Conservation (phyloP, 2,329 filamentous ascomycete species). For the Claviceps pusilla region DNA sequence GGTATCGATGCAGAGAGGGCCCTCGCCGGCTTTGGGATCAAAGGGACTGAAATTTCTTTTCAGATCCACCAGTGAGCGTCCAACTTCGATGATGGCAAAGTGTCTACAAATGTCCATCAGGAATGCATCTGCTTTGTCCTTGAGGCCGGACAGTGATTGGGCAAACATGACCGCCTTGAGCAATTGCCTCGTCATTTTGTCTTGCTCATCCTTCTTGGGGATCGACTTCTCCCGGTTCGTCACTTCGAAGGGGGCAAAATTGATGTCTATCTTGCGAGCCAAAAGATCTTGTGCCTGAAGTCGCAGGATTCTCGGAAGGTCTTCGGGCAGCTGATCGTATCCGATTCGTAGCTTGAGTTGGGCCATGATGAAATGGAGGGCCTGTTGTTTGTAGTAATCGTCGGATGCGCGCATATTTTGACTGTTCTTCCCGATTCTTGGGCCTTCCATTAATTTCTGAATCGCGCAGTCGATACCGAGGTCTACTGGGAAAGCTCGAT, state of each 20-base stretch:
- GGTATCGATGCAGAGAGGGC: constrained; percentile 74
- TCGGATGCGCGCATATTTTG: constrained; percentile 49
- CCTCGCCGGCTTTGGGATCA: constrained; percentile 73
- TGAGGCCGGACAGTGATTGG: constrained; percentile 65
- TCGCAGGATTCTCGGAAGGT: constrained; percentile 69
- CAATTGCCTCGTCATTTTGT: constrained; percentile 67
- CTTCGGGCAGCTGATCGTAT: constrained; percentile 74
- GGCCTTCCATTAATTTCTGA: constrained; percentile 67
- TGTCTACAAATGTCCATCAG: constrained; percentile 73
- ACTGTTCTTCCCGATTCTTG: constrained; percentile 42
- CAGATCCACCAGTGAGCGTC: constrained; percentile 63
- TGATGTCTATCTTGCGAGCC: constrained; percentile 54
- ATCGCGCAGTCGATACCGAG: constrained; percentile 82
- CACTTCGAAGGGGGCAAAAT: constrained; percentile 54
- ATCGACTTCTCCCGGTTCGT: constrained; percentile 73
- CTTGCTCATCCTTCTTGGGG: constrained; percentile 72
- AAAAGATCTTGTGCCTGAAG: constrained; percentile 79
- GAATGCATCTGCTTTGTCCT: constrained; percentile 59
- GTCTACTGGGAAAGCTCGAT: constrained; percentile 73
- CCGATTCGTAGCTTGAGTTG: constrained; percentile 87
- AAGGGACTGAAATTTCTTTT: constrained; percentile 69
- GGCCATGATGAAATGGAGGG: constrained; percentile 71
- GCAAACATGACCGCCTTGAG: constrained; percentile 82
- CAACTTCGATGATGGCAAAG: constrained; percentile 80
- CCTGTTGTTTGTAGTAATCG: constrained; percentile 81